Evolutionary conservation across 495 filamentous ascomycete genomes (phyloP), one percentile per base, ranked within the genome.

Genomic region (Xylaria bambusicola): DNA sequence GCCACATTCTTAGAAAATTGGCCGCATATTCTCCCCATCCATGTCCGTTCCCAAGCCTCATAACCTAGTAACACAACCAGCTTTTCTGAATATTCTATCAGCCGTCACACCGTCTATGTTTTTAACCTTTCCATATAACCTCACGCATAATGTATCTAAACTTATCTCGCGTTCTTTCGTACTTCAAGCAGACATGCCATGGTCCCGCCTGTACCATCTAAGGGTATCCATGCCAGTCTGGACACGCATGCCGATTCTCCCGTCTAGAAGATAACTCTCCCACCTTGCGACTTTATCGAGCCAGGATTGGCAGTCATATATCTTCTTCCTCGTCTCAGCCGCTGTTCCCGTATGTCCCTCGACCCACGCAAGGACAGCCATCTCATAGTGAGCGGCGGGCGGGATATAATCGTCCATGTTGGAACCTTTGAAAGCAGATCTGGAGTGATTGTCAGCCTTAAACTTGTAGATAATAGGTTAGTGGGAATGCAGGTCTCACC

Each of bases 241-340:
- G 48, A 97, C 86, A 63, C 92, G 89, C 71, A 97, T 77, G 24
- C 91, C 90, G 52, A 97, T 84, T 51, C 94, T 82, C 44, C 89
- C 87, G 70, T 98, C 95, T 33, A 98, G 78, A 45, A 94, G 86
- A 68, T 90, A 98, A 13, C 80, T 77, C 63, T 96, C 93, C 91
- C 91, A 97, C 21, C 77, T 84, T 18, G 88, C 85, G 21, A 89
- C 88, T 74, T 91, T 92, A 17, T 91, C 85, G 17, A 97, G 71
- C 76, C 87, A 88, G 35, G 79, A 76, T 63, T 86, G 83, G 69
- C 90, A 92, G 65, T 91, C 86, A 13, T 78, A 72, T 20, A 88
- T 77, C 68, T 27, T 51, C 67, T 24, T 63, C 45, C 64, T 64
- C 46, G 17, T 52, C 60, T 18, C 53, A 29, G 47, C 60, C 50